These are phyloP conservation scores for Phytophthora hybrid DNA, from an alignment of 352 stramenopile species.

Conservation along the genomic window DNA sequence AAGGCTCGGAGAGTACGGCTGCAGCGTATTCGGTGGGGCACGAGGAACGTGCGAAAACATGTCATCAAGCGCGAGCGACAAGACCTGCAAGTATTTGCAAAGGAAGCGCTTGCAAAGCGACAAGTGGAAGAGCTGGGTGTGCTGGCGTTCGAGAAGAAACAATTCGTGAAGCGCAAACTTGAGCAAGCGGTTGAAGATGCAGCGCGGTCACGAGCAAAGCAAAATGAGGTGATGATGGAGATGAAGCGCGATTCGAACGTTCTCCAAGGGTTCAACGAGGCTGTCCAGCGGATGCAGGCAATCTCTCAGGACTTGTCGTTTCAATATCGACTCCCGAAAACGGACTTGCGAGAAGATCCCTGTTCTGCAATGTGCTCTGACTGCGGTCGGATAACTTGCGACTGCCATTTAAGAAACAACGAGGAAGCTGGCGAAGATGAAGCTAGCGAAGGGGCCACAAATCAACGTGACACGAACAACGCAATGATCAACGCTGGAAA, in stretches of 20 bases:
- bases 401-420: constrained; percentile 46
- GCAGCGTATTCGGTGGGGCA: constrained; percentile 73
- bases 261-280: constrained; percentile 57
- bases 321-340: constrained; percentile 67
- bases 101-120: constrained; percentile 47
- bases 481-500: constrained; percentile 31
- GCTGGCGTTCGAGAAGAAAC: constrained; percentile 67
- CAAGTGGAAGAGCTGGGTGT: constrained; percentile 62
- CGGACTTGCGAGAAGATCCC: constrained; percentile 57
- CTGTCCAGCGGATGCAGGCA: constrained; percentile 56
- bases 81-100: constrained; percentile 47
- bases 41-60: constrained; percentile 64
- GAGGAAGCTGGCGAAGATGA: not conserved
- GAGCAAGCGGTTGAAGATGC: constrained; percentile 58
- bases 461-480: constrained; percentile 21
- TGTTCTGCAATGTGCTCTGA: constrained; percentile 53
- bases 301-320: constrained; percentile 67
- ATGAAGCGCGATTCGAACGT: constrained; percentile 55
- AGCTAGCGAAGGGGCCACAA: not conserved
- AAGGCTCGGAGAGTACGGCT: constrained; percentile 46
- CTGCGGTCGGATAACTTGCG: constrained; percentile 65
- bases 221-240: constrained; percentile 53
- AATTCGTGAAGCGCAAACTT: constrained; percentile 54
- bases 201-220: constrained; percentile 44
- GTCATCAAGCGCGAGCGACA: constrained; percentile 55